A percentile compares a stretch with the other conserved stretches of the same genome.
Evolutionary conservation across 2,329 filamentous ascomycete species (phyloP).

Genomic region (Neurospora sp.): DNA sequence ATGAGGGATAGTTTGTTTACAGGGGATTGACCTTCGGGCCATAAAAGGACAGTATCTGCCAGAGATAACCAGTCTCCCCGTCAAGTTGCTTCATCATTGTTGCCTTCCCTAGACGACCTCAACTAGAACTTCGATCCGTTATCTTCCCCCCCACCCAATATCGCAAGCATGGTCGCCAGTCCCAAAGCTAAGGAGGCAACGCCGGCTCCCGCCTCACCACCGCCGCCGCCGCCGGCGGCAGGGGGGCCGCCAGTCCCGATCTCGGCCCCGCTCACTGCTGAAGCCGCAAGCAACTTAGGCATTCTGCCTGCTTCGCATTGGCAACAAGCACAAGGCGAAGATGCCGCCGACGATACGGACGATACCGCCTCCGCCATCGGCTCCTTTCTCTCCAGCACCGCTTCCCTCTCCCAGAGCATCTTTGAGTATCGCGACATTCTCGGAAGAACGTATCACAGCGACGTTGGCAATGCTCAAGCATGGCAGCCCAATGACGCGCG

Average conservation of each 20-base stretch:
- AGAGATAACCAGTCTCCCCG: not conserved
- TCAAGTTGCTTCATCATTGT: not conserved
- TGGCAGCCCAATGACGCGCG: constrained; percentile 9
- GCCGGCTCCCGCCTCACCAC: not conserved
- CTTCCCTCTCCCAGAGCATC: constrained; percentile 10
- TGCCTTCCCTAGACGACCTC: not conserved
- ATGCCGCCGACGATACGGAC: not conserved
- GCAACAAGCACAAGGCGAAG: not conserved
- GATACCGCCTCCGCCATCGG: constrained; percentile 4
- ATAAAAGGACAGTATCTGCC: not conserved
- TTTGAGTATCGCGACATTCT: constrained; percentile 9
- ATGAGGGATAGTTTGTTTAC: not conserved
- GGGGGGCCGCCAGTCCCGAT: not conserved
- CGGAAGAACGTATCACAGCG: constrained; percentile 9
- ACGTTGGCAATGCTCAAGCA: constrained; percentile 3
- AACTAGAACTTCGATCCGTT: not conserved
- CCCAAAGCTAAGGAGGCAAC: not conserved
- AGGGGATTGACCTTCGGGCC: not conserved
- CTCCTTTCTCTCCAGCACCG: constrained; percentile 4
- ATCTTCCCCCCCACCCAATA: not conserved
- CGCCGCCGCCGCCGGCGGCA: not conserved
- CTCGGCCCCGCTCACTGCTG: not conserved
- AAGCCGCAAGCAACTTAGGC: not conserved
- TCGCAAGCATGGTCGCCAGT: not conserved
- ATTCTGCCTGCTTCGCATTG: constrained; percentile 7